Conservation (phyloP, 2,329 filamentous ascomycete genomes). For the Trichoderma sp. region DNA sequence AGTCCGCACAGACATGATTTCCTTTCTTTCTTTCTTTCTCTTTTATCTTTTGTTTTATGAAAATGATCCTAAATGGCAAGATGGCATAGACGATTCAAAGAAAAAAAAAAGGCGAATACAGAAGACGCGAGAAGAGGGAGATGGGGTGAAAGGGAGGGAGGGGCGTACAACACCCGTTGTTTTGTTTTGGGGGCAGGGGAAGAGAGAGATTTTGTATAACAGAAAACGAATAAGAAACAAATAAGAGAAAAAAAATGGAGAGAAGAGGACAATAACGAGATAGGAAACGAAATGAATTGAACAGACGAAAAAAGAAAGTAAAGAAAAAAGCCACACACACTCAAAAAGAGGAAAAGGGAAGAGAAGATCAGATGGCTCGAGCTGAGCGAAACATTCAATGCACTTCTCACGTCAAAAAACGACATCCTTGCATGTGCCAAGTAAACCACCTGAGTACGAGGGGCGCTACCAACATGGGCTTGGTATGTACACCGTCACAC, state of each 20-base stretch:
- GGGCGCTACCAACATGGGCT: neutral
- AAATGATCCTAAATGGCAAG: neutral
- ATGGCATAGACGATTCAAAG: neutral
- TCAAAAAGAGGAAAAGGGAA: neutral
- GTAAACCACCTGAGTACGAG: conserved; percentile 9
- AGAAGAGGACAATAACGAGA: neutral
- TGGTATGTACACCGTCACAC: neutral
- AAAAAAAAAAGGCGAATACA: neutral
- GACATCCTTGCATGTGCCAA: conserved; percentile 4
- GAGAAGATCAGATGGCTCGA: conserved; percentile 18
- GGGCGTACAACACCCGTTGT: neutral
- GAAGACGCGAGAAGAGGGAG: neutral
- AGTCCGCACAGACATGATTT: conserved; percentile 47
- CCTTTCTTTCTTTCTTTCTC: neutral
- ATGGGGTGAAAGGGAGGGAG: neutral
- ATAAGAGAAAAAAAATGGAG: neutral
- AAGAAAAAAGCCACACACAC: neutral
- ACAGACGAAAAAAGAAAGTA: neutral
- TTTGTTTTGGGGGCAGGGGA: neutral
- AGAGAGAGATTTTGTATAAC: neutral
- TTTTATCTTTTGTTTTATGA: neutral
- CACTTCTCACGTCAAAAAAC: neutral
- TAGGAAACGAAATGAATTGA: conserved; percentile 18
- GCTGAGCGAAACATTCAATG: conserved; percentile 4
- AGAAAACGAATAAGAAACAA: conserved; percentile 6